Base-by-base conservation (phyloP, 345 rosid species). In the Pistacia vera region DNA sequence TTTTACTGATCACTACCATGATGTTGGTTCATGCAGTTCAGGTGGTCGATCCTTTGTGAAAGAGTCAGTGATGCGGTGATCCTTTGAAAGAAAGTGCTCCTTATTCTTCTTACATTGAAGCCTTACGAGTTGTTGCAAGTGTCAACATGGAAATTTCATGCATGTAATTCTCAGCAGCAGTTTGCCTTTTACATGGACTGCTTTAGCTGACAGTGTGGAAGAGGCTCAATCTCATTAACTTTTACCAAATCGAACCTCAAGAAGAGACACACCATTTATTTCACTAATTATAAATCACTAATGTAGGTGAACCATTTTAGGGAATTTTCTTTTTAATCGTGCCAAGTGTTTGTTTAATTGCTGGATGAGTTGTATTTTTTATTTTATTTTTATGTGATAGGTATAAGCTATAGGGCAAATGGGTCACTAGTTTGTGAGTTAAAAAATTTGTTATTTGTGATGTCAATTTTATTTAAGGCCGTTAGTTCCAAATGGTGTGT, bases 41-140 rank as follows among this genome's bases (percentile, higher is more conserved):
- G 98, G 92, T 5, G 94, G 98, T 60, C 88, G 95, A 44, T 90
- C 97, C 55, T 93, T 87, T 80, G 97, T 96, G 41, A 96, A 96
- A 80, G 92, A 93, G 84, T 87, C 95, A 0, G 97, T 93, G 49
- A 88, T 91, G 93, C 84, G 92, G 61, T 91, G 85, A 89, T 76
- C 57, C 61, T 13, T 46, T 61, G 56, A 65, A 56, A 51, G 73
- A 10, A 51, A 62, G 3, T 66, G 48, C 74, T 67, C 13, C 48
- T 52, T 55, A 55, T 76, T 60, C 20, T 65, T 38, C 70, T 48
- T 17, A 7, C 17, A 68, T n/a, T 38, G 80, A 76, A 69, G 51
- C 68, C 56, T 72, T n/a, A 1, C 18, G 46, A 16, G 76, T 67
- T 16, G 63, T 77, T 46, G 17, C 72, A 54, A 18, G 54, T 72